Base-by-base conservation (phyloP, 208 protist genomes). In the Leishmania guyanensis region DNA sequence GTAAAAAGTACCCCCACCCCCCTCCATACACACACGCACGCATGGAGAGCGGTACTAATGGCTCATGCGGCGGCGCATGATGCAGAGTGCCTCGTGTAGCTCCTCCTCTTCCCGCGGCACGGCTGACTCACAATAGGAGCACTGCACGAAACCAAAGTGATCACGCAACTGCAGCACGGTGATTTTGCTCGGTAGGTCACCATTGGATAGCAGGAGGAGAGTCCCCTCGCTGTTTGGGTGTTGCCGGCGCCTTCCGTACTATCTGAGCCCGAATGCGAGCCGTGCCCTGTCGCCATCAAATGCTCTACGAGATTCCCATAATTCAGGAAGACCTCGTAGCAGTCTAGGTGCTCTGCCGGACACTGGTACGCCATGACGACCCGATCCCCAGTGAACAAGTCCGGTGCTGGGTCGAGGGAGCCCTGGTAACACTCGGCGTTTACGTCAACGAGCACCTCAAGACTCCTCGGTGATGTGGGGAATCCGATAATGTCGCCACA, bases 221-320 rank as follows among this genome's bases (percentile, higher is more conserved):
- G 72, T 39, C 50, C 46, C 2, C 51, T 6, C 62, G 66, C 51
- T 6, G 20, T 22, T 0, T 29, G 22, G 5, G 43, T 39, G 20
- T 36, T 50, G 75, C 58, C 51, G 0, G 33, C 43, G 16, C 58
- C 51, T 12, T 51, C 20, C 22, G 46, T 36, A 6, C 14, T 36
- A n/a, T 72, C 72, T 46, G n/a, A 1, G 39, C 29, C 17, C 5
- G n/a, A 53, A 33, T 74, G 39, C 5, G 36, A 83, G 22, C 84
- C 80, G 74, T 94, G 91, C 3, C 83, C 66, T 0, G 83, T 79
- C 4, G 71, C 16, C 43, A 90, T 75, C 62, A 96, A 77, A 75
- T 96, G 93, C 20, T 85, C 81, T 1, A 89, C 77, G 14, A 96
- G 80, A 54, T 92, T 90, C 16, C 91, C 93, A 54, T 94, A 93